Percentiles rank a stretch among this genome's conserved stretches.
These are phyloP conservation scores for Hortiboletus rubellus DNA, from an alignment of 1,284 basidiomycete species.

Conservation along the genomic window DNA sequence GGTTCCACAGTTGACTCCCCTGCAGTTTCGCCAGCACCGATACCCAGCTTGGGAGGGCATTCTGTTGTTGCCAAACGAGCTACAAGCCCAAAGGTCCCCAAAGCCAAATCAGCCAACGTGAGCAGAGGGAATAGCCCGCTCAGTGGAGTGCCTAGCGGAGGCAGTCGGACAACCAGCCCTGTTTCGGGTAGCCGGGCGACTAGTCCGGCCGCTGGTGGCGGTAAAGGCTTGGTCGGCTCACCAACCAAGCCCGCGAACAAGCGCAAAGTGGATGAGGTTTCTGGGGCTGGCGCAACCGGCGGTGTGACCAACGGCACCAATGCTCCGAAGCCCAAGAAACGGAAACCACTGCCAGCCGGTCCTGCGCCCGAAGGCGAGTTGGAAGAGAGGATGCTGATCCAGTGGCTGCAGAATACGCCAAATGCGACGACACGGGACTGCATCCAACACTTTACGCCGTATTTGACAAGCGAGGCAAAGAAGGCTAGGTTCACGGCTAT, in stretches of 20 bases:
- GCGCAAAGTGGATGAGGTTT: slow-evolving; percentile 64
- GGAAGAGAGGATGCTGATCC: slow-evolving; percentile 62
- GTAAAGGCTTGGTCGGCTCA: slow-evolving; percentile 37
- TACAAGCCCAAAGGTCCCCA: slow-evolving; percentile 70
- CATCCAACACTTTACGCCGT: slow-evolving; percentile 75
- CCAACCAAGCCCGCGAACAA: slow-evolving; percentile 46
- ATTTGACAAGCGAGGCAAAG: slow-evolving; percentile 64
- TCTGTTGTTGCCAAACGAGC: slow-evolving; percentile 80
- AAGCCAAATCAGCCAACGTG: slow-evolving; percentile 45
- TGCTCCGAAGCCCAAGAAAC: slow-evolving; percentile 63
- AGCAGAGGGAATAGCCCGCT: slow-evolving; percentile 61
- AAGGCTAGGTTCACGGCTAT: slow-evolving; percentile 73
- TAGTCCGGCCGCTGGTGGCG: slow-evolving; percentile 40
- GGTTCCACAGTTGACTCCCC: slow-evolving; percentile 44
- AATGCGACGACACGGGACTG: slow-evolving; percentile 71
- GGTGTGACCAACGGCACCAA: slow-evolving; percentile 35
- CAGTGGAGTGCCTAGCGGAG: slow-evolving; percentile 35
- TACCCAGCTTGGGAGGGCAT: slow-evolving; percentile 61
- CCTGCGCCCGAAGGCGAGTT: slow-evolving; percentile 53
- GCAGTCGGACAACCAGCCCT: slow-evolving; percentile 46
- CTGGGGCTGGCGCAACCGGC: slow-evolving; percentile 29
- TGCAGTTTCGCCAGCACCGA: slow-evolving; percentile 55
- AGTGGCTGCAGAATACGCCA: slow-evolving; percentile 66
- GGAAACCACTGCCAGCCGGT: slow-evolving; percentile 48
- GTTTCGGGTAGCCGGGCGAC: slow-evolving; percentile 45